Evolutionary conservation across 768 basidiomycete genomes (phyloP), one percentile per base, ranked within the genome.

Genomic region (Lentinula boryana): DNA sequence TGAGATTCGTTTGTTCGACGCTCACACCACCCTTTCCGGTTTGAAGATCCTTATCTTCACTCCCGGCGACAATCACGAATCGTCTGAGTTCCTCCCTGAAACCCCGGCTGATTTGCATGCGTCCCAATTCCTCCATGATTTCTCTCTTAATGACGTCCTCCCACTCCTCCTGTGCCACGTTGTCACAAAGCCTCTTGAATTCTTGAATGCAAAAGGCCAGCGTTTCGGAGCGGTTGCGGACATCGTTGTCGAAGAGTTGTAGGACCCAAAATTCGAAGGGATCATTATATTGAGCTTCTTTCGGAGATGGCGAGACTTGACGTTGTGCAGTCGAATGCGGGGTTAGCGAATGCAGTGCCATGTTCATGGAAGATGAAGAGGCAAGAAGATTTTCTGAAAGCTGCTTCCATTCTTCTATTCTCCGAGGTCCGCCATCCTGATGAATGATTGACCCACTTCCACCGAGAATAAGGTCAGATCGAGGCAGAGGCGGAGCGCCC

Each of bases 11-110:
- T 36, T 48, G 12, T 15, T 10, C 5, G 33, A 60, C 15, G 52
- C 58, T 33, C 41, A 60, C 58, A 44, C 58, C 58, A n/a, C 48
- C 49, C 35, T 36, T n/a, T 16, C 18, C 32, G 16, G 23, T 27
- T 8, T 40, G 15, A 27, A 60, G 15, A 43, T 60, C 16, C 8
- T 58, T 62, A 64, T 52, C 58, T 31, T 68, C 70, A 50, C 72
- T 67, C 50, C 75, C 73, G 65, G 69, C 78, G 44, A 91, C 71
- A 1, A 88, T 77, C 10, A 89, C 83, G 70, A 82, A 91, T 33
- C 90, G 81, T 31, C 90, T 80, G 65, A 86, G 85, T 32, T 76
- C 67, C 54, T 78, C 72, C 82, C 88, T 85, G 35, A 91, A 74
- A 21, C 67, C 71, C 21, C 85, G 87, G 62, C 91, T 87, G 43